Evolutionary conservation across 495 filamentous ascomycete species (phyloP), one percentile per base, ranked within the genome.

Genomic region (Xylaria venustula): DNA sequence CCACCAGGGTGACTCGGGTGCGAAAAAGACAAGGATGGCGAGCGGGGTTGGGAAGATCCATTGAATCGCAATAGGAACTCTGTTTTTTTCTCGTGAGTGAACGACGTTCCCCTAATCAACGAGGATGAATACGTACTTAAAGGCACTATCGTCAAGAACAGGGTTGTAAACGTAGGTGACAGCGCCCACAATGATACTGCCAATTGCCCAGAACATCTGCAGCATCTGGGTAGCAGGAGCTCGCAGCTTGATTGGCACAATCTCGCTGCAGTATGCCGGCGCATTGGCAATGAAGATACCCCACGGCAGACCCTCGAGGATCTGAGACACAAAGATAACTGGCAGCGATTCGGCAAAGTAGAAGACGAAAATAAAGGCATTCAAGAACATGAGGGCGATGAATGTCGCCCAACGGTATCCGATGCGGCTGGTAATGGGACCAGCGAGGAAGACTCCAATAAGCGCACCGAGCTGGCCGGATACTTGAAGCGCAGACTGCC

Each of bases 251-350:
- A 80, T 68, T 41, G 77, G 77, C 26, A 76, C 74, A 59, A 80
- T 75, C 61, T 80, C 78, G 61, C 67, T 66, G 55, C 70, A 74
- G 69, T 80, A 80, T 30, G 77, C 75, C 25, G 78, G 75, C 8
- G 78, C 70, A 66, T 77, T 77, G 58, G 79, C 78, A 22, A 78
- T 78, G 61, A 83, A 83, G 32, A 82, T 75, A 23, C 81, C 80
- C 80, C 78, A 82, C 8, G 79, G 73, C 12, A 83, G 54, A 28
- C 80, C 80, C 55, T 78, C 77, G 2, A 82, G 64, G 32, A 81
- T 57, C 64, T 82, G 78, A 54, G 71, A 67, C 22, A 71, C 76
- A 62, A 81, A 67, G 32, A 82, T 70, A 12, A 81, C 73, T 1
- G 71, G 63, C 4, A 74, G 65, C 5, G 70, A 75, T 17, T 71